Base-by-base conservation (phyloP, 2,329 filamentous ascomycete species). In the Myriosclerotinia duriaeana region DNA sequence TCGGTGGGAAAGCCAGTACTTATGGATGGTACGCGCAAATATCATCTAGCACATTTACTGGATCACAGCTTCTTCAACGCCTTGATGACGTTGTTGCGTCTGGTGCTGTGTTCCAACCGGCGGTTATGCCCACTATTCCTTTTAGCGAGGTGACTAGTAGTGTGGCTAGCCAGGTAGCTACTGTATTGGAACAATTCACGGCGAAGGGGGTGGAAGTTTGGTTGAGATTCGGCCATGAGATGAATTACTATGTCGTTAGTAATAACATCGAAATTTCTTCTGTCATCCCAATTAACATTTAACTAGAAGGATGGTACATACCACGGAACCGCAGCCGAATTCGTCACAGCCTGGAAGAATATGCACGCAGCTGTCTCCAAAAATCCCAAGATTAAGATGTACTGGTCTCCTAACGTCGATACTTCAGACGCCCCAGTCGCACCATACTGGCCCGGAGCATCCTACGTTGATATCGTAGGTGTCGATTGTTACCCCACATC, bases 171-270 rank as follows among this genome's bases (percentile, higher is more conserved):
- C 53, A 67, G 44, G 62, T 67, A 8, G 62, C 62, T 12, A 53
- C 30, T 38, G 62, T 65, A 3, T 50, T 67, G 46, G 53, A 50
- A 50, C 36, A 67, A 42, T 67, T 67, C 30, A 67, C 66, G 6
- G 26, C 30, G 3, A 54, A 54, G 30, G 54, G 54, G 12, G 62
- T 67, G n/a, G 66, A 67, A 6, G 55, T 67, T 38, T 67, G 66
- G 66, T 38, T 67, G 62, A 53, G 66, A 55, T 67, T 67, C 20
- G 62, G 66, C 5, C 66, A 67, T 65, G 66, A 67, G 63, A 67
- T 67, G 66, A 67, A 67, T 44, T 67, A 61, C 30, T 67, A 67
- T 54, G 55, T 60, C 14, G 66, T 67, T 34, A 54, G 53, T 52
- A 38, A 30, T 26, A 5, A 17, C 15, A n/a, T 42, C n/a, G 5